phyloP scores from a whole-genome alignment of 2,329 filamentous ascomycete genomes.

The Pestalotiopsis sp. region DNA sequence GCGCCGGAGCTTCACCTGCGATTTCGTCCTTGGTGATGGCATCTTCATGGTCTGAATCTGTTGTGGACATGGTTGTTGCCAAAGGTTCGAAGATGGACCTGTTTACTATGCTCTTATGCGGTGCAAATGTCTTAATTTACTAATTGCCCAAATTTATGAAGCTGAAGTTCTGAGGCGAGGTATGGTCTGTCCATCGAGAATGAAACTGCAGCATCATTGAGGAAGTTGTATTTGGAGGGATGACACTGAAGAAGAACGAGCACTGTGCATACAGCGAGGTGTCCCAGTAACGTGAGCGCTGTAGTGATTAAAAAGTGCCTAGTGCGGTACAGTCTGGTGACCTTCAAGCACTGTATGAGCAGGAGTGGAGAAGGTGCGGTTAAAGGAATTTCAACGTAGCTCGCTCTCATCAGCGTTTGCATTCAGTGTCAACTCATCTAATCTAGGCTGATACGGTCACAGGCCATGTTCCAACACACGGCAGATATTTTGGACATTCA shows the following conservation, averaged over 20 bases:
- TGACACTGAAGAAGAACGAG: background rate
- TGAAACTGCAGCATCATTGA: too few relatives aligned
- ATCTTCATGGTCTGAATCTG: conserved; percentile 35
- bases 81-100: background rate
- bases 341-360: background rate
- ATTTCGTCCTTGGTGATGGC: conserved; percentile 44
- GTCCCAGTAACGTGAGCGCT: background rate
- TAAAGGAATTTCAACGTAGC: conserved; percentile 2
- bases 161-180: too few relatives aligned
- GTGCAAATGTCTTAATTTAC: too few relatives aligned
- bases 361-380: conserved; percentile 5
- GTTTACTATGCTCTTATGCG: background rate
- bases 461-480: background rate
- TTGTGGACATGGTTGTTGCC: conserved; percentile 20
- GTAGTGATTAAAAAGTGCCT: background rate
- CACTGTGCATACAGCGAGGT: background rate
- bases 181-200: too few relatives aligned
- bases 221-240: too few relatives aligned
- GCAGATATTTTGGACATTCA: background rate
- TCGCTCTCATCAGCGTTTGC: background rate
- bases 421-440: background rate
- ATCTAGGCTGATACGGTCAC: background rate
- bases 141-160: too few relatives aligned
- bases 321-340: background rate
- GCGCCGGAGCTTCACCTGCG: conserved; percentile 32